Conservation (phyloP, 306 rosid species). For the Cicer chorassanicum region DNA sequence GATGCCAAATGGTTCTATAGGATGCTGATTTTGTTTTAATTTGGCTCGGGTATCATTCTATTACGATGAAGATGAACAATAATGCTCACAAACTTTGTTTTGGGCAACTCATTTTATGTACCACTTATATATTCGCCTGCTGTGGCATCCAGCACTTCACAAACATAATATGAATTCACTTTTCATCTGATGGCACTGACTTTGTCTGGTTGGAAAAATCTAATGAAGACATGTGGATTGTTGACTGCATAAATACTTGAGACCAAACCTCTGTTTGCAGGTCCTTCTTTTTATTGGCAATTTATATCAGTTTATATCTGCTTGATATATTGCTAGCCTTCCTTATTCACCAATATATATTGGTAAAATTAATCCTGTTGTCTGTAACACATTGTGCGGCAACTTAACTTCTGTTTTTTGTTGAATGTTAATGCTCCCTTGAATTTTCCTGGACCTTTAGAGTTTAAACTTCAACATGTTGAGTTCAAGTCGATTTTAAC, state of each 20-base stretch:
- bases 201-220: conserved; percentile 9
- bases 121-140: neutral
- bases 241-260: conserved; percentile 28
- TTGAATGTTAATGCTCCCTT: neutral
- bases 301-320: neutral
- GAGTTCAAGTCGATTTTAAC: neutral
- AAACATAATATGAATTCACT: neutral
- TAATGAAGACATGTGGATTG: neutral
- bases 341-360: conserved; percentile 15
- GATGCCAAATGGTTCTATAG: conserved; percentile 21
- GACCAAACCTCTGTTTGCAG: conserved; percentile 5
- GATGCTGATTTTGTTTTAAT: conserved; percentile 22
- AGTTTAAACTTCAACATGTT: neutral
- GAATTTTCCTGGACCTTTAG: neutral
- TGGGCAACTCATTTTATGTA: neutral
- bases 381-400: neutral
- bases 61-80: conserved; percentile 19
- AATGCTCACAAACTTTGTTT: conserved; percentile 6
- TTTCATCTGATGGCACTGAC: conserved; percentile 1
- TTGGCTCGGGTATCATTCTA: conserved; percentile 10
- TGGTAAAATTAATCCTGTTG: conserved; percentile 4
- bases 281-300: neutral
- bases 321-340: conserved; percentile 21
- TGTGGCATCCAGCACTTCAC: neutral
- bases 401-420: neutral